Evolutionary conservation across 106 monocot genomes (phyloP).

Genomic region (Allium cepa): DNA sequence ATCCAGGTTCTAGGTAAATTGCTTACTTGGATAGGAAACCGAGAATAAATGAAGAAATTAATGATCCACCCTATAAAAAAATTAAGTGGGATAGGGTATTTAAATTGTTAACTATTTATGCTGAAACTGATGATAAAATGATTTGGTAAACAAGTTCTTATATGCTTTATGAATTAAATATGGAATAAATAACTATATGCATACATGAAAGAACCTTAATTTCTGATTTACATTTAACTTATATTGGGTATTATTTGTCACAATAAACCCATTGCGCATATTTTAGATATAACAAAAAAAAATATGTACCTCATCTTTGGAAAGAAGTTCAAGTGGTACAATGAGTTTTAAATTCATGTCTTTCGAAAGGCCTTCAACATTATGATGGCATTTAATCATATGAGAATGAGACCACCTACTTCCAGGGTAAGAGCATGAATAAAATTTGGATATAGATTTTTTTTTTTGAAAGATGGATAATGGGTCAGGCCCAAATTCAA

Average conservation of each 20-base stretch:
- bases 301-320: conserved; percentile 81
- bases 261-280: too few relatives aligned
- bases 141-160: background rate
- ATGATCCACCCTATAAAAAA: conserved; percentile 44
- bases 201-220: too few relatives aligned
- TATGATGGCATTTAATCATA: conserved; percentile 95
- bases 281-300: too few relatives aligned
- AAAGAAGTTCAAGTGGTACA: conserved; percentile 86
- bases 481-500: too few relatives aligned
- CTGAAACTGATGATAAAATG: background rate
- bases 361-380: conserved; percentile 92
- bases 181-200: too few relatives aligned
- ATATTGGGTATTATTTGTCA: too few relatives aligned
- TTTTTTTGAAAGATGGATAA: too few relatives aligned
- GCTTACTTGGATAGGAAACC: conserved; percentile 86
- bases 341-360: conserved; percentile 95
- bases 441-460: conserved; percentile 74
- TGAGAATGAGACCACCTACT: conserved; percentile 89
- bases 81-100: too few relatives aligned
- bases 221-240: too few relatives aligned
- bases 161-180: too few relatives aligned
- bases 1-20: background rate
- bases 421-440: conserved; percentile 96
- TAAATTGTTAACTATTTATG: background rate
- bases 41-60: conserved; percentile 69